phyloP scores from a whole-genome alignment of 83 land plant genomes.

The Diphasiastrum complanatum region DNA sequence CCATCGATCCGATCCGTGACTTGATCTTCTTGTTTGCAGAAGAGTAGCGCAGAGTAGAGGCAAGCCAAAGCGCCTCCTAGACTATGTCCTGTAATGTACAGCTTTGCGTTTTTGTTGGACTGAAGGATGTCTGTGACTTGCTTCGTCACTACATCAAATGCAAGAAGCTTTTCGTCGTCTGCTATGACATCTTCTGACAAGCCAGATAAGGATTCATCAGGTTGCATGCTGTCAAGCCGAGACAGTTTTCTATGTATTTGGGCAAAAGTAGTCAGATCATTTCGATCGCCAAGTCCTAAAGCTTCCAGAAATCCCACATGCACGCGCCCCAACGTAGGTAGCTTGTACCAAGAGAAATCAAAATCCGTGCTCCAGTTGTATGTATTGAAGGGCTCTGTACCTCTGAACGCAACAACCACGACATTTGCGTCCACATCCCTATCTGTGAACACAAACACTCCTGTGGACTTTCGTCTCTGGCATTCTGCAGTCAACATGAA shows the following conservation, averaged over 20 bases:
- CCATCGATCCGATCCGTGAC: constrained; percentile 39
- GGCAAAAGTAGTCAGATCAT: constrained; percentile 1
- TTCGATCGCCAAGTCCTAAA: constrained; percentile 35
- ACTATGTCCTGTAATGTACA: constrained; percentile 74
- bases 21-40: constrained; percentile 34
- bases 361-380: constrained; percentile 55
- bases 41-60: constrained; percentile 41
- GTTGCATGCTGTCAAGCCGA: constrained; percentile 22
- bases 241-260: background rate
- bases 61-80: constrained; percentile 72
- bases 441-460: constrained; percentile 39
- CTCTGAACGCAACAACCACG: constrained; percentile 58
- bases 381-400: constrained; percentile 61
- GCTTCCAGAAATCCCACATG: constrained; percentile 76
- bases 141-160: constrained; percentile 50
- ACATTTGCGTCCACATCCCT: constrained; percentile 29
- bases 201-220: constrained; percentile 4
- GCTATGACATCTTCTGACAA: background rate
- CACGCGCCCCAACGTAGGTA: constrained; percentile 32
- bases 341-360: constrained; percentile 50
- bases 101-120: constrained; percentile 41
- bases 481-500: no score
- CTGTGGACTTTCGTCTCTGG: no score
- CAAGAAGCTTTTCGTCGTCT: constrained; percentile 17
- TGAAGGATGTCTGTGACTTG: constrained; percentile 21